Percentiles rank a stretch among this genome's conserved stretches.
Conservation (phyloP, 1,284 basidiomycete species). For the Tylopilus orsonianus region DNA sequence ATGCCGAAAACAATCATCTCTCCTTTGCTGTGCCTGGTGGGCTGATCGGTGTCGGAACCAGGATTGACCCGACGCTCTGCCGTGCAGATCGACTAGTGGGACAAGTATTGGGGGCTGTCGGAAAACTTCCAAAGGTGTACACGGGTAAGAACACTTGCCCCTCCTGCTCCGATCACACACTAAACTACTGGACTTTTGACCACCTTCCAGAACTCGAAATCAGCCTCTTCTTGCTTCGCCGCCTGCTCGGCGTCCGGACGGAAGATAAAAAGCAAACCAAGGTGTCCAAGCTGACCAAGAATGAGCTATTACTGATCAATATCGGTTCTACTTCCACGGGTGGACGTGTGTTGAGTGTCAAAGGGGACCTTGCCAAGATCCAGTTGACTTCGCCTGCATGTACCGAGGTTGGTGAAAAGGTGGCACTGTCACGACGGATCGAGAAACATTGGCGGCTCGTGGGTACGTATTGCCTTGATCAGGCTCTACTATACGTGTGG, state of each 20-base stretch:
- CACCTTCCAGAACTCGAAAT: slow-evolving; percentile 81
- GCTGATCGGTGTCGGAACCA: slow-evolving; percentile 96
- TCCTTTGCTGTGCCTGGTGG: slow-evolving; percentile 97
- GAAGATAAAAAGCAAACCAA: slow-evolving; percentile 99
- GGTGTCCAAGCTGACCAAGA: slow-evolving; percentile 89
- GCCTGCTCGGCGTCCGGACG: slow-evolving; percentile 95
- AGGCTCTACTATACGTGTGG: neutral
- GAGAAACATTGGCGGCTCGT: slow-evolving; percentile 97
- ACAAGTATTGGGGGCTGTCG: slow-evolving; percentile 93
- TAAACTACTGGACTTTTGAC: too few relatives aligned
- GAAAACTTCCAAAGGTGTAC: slow-evolving; percentile 92
- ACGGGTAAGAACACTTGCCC: too few relatives aligned
- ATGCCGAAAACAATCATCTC: slow-evolving; percentile 93
- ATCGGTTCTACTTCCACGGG: slow-evolving; percentile 94
- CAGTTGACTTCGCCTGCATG: slow-evolving; percentile 90
- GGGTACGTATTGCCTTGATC: slow-evolving; percentile 47
- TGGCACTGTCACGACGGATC: slow-evolving; percentile 87
- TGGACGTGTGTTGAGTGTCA: slow-evolving; percentile 87
- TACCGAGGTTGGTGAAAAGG: slow-evolving; percentile 94
- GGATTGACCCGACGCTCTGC: slow-evolving; percentile 95
- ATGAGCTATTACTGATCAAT: slow-evolving; percentile 92
- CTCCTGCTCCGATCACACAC: too few relatives aligned
- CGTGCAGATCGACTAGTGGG: slow-evolving; percentile 96
- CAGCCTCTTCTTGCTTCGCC: slow-evolving; percentile 88
- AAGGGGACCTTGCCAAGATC: slow-evolving; percentile 91